Evolutionary conservation across 805 yeast genomes (phyloP), one percentile per base, ranked within the genome.

Genomic region (Metschnikowia bowlesiae): DNA sequence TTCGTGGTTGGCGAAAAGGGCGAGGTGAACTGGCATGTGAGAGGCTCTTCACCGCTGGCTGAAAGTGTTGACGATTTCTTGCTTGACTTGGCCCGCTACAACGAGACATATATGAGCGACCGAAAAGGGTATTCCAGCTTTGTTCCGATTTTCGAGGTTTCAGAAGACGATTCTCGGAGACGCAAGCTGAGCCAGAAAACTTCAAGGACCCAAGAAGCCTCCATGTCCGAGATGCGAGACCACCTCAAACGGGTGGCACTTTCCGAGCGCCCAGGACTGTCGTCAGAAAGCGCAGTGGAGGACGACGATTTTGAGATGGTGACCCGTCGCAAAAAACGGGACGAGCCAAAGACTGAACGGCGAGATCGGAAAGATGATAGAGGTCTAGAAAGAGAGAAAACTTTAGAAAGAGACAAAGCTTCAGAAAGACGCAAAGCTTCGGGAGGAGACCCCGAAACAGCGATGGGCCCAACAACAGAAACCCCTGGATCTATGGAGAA

Each of bases 51-150:
- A 3, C 11, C n/a, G 28, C 14, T 13, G 26, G 18, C 37, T 2
- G 16, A 16, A 13, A 31, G 16, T 4, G 46, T 48, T 11, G 38
- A 44, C 13, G 30, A 52, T 3, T 73, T 70, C 44, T 38, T 69
- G 8, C 49, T 44, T 13, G 53, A 65, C 39, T 36, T 55, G 2
- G 37, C 40, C 1, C 48, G 13, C 2, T 70, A 58, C 52, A 70
- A 71, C 46, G 69, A 66, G 38, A 47, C 52, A 2, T 72, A 68
- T 44, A 66, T 73, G 63, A 65, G 68, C 48, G 70, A 71, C 47
- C 50, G 60, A 11, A 65, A 63, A 45, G 75, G 75, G 0, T 67
- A 49, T 43, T 28, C 47, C 42, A 59, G 65, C 6, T 73, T 73
- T 54, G 69, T 62, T 32, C 75, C 75, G 2, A 54, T 70, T 29